A percentile compares a stretch with the other conserved stretches of the same genome.
Conservation (phyloP, 2,329 filamentous ascomycete genomes). For the Pseudovirgaria hyperparasitica region DNA sequence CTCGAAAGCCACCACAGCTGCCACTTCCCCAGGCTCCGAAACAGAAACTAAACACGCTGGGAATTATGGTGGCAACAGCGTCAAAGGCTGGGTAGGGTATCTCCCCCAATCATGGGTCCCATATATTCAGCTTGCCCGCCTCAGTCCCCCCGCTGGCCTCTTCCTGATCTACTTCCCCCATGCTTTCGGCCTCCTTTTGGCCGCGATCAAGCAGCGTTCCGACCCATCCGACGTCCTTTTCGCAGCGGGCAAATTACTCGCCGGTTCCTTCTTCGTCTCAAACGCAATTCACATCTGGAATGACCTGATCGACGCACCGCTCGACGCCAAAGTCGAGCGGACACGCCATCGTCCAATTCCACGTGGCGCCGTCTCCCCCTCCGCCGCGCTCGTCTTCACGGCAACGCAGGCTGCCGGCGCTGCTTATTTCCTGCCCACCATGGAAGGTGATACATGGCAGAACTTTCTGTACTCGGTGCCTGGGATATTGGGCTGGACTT, state of each 20-base stretch:
- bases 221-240: neutral
- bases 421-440: slow-evolving; percentile 28
- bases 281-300: slow-evolving; percentile 35
- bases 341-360: slow-evolving; percentile 1
- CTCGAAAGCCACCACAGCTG: no score
- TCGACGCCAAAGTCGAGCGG: slow-evolving; percentile 32
- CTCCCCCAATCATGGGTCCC: slow-evolving; percentile 1
- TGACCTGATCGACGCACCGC: slow-evolving; percentile 39
- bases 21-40: no score
- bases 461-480: slow-evolving; percentile 29
- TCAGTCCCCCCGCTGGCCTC: slow-evolving; percentile 1
- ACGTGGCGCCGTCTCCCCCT: slow-evolving; percentile 8
- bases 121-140: slow-evolving; percentile 2
- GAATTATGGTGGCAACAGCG: no score
- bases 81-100: slow-evolving; percentile 3
- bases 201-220: neutral
- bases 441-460: slow-evolving; percentile 28
- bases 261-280: slow-evolving; percentile 1
- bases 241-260: slow-evolving; percentile 1
- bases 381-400: slow-evolving; percentile 23
- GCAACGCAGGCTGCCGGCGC: slow-evolving; percentile 20
- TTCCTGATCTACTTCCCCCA: slow-evolving; percentile 3
- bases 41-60: no score
- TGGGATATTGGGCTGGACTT: slow-evolving; percentile 29
- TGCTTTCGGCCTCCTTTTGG: slow-evolving; percentile 2